Evolutionary conservation across 495 filamentous ascomycete genomes (phyloP), one percentile per base, ranked within the genome.

Genomic region (Penicillium antarcticum): DNA sequence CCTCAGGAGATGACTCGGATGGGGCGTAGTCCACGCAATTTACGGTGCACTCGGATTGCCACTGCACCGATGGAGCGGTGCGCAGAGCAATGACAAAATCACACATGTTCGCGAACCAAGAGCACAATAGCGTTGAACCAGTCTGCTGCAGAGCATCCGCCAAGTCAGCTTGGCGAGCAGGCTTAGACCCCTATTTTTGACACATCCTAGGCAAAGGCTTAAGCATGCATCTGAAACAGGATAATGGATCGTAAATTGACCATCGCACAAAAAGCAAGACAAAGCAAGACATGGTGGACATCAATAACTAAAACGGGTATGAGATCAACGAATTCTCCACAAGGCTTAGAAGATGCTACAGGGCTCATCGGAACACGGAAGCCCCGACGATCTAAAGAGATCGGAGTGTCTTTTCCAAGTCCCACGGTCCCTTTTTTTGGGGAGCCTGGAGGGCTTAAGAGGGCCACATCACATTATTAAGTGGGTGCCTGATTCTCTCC

Each of bases 261-360:
- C 26, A 29, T 29, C 26, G 8, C 26, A 29, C 26, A 29, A 6
- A 8, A 29, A 10, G 26, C 26, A 29, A 29, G 26, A 29, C 26
- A 29, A 29, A 29, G 13, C 12, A 8, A 14, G 16, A 45, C 31
- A 14, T 5, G 21, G 31, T 45, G 12, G 29, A 12, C 32, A 17
- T 23, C 6, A n/a, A 12, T 12, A 32, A 44, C 32, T 13, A 11
- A 36, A 18, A 42, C n/a, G 1, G 21, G 24, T 42, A 42, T 35
- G 31, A 12, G 43, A 45, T 45, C 43, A 45, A 35, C 43, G 12
- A 9, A 13, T 34, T 13, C 13, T 42, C 52, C 44, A 48, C 52
- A 44, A 31, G 42, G 49, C 49, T 48, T 41, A 37, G 12, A n/a
- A 41, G 32, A 29, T 13, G 17, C 26, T 31, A 24, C 12, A 17